Evolutionary conservation across 495 filamentous ascomycete genomes (phyloP), one percentile per base, ranked within the genome.

Genomic region (Xylaria palmicola): DNA sequence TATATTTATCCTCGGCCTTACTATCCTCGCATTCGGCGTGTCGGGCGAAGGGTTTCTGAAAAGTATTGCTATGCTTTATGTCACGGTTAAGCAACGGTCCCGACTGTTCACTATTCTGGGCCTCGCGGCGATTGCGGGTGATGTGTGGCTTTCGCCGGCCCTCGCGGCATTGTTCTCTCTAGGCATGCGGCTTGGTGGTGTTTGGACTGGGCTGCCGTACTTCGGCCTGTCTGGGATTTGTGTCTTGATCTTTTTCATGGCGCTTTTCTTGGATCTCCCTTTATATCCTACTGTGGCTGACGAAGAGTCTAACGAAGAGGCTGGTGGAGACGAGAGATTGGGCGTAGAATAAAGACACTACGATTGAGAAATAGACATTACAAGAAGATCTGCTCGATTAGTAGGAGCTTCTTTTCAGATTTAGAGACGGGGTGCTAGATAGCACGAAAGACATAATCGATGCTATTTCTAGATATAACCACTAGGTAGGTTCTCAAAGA

Each of bases 121-220:
- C 10, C 64, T 72, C 24, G 20, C 64, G 12, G 64, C 68, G n/a
- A 53, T 70, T 8, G 60, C 54, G 19, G 65, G 70, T 29, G 63
- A 62, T 49, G 54, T 70, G 13, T 72, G 65, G 65, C 12, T 66
- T 20, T 65, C 45, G 13, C 68, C 70, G 32, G 65, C 62, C 15
- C 62, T 72, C 7, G 70, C 70, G 2, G 65, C 47, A 5, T 66
- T 72, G 8, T 72, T 72, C 20, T 62, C 65, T 1, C 62, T 70
- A 10, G 70, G 70, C n/a, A 70, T 72, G 70, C 56, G 58, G 45
- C 49, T 68, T 13, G 68, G 68, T 17, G 70, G 68, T 13, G 17
- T 40, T 15, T 70, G 68, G 67, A 65, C 70, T 19, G 70, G 70
- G 19, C 44, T 72, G 19, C 70, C 70, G 15, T 72, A 72, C 34